A percentile compares a stretch with the other conserved stretches of the same genome.
Conservation (phyloP, 805 yeast species). For the Nakazawaea molendinolei region DNA sequence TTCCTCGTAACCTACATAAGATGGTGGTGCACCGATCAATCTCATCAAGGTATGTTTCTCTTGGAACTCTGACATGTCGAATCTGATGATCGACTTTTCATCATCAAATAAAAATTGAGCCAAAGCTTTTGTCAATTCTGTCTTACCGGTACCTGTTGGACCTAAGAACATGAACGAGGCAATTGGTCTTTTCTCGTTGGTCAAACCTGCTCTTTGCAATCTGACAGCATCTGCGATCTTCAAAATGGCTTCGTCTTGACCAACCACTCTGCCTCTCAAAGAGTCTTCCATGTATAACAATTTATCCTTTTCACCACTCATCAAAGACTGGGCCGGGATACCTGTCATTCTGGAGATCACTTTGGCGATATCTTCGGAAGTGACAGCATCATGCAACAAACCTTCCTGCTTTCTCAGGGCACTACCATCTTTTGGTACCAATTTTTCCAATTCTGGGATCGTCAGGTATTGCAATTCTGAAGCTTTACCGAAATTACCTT, state of each 20-base stretch:
- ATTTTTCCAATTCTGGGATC: slow-evolving; percentile 71
- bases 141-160: slow-evolving; percentile 98
- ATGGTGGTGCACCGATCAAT: slow-evolving; percentile 96
- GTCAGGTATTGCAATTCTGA: slow-evolving; percentile 83
- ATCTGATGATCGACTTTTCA: slow-evolving; percentile 77
- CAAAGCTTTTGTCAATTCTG: slow-evolving; percentile 87
- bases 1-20: slow-evolving; percentile 93
- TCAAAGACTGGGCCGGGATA: slow-evolving; percentile 81
- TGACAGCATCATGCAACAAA: slow-evolving; percentile 83
- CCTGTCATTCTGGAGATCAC: slow-evolving; percentile 95
- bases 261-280: slow-evolving; percentile 73
- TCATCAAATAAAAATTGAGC: slow-evolving; percentile 92
- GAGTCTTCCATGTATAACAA: slow-evolving; percentile 81
- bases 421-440: slow-evolving; percentile 43
- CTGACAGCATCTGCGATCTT: slow-evolving; percentile 93
- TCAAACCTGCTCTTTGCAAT: slow-evolving; percentile 92
- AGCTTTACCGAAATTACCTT: slow-evolving; percentile 81
- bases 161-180: slow-evolving; percentile 96
- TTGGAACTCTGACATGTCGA: slow-evolving; percentile 98
- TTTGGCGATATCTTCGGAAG: slow-evolving; percentile 88
- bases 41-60: slow-evolving; percentile 89
- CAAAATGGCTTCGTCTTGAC: slow-evolving; percentile 91
- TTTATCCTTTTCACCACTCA: slow-evolving; percentile 94
- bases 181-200: slow-evolving; percentile 90
- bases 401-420: slow-evolving; percentile 20